Base-by-base conservation (phyloP, 352 stramenopile genomes). In the Phytophthora idaei region DNA sequence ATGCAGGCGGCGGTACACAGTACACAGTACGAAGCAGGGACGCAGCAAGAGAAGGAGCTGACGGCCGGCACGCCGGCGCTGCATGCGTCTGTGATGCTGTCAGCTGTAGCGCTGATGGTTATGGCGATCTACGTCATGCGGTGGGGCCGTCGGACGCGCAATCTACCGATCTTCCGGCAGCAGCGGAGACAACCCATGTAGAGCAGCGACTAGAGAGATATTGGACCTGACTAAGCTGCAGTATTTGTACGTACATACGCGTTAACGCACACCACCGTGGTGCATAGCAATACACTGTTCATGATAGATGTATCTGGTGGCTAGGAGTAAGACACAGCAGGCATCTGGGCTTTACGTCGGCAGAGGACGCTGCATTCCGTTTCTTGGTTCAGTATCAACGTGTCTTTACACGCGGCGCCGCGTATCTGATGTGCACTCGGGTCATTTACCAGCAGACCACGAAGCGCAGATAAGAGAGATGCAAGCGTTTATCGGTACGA, bases 11-110 rank as follows among this genome's bases (percentile, higher is more conserved):
- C 37, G 5, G 49, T 45, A 27, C 41, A 47, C 21, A 34, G 31
- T 21, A 21, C 17, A 21, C 17, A 21, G 17, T 21, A 21, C 14
- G 12, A 48, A n/a, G 25, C 10, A 49, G 27, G 25, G n/a, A 44
- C 15, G 8, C 48, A 56, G 32, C 3, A 37, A 0, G 17, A 49
- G 44, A 29, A 14, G 44, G 48, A 67, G 17, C 12, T 60, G 15
- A 58, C 12, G 11, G 49, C 32, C 15, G 67, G 51, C 3, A 36
- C 49, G 4, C 61, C 62, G 4, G 44, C 58, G n/a, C 31, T 71
- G 45, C 53, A 59, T 58, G 60, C 67, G 21, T 68, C 67, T 5
- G 57, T 71, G 44, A 65, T 74, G 44, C n/a, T 74, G 44, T 71
- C 67, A 14, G 67, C 49, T 39, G 62, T 11, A 25, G 39, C 42